Base-by-base conservation (phyloP, 2,329 filamentous ascomycete genomes). In the Cadophora sp. region DNA sequence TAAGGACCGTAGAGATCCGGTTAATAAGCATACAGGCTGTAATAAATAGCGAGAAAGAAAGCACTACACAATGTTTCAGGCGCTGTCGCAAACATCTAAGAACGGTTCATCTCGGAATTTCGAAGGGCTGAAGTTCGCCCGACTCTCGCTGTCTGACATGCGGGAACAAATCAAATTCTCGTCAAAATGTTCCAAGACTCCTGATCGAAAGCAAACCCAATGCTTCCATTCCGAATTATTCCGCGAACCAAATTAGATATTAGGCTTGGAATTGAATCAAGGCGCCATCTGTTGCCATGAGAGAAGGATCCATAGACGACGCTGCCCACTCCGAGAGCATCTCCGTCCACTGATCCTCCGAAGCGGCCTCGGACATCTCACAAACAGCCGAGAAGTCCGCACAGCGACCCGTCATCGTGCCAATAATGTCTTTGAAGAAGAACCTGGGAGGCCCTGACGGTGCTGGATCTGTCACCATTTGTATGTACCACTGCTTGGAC, bases 371-470 rank as follows among this genome's bases (percentile, higher is more conserved):
- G n/a, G 47, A 27, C 45, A 59, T 22, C 48, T 6, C 50, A 33
- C 24, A 51, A 16, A n/a, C 22, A 47, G 24, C 16, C 43, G 45
- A n/a, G 24, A 61, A 71, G 41, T 70, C 66, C 7, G 66, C 47
- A 63, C 67, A 71, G 11, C 59, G 24, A n/a, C 30, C 58, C 27
- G 63, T 64, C 4, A 70, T 61, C n/a, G 47, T 66, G 59, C 64
- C 33, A 71, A 48, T 20, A 69, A 66, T 30, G 65, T 53, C 63
- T 60, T 64, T 39, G 68, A 69, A 18, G 39, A 59, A 36, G 65
- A 65, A n/a, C 58, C 58, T 50, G 55, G 60, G 27, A 86, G 33
- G 22, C 20, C 64, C 43, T 86, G 22, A 65, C 5, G 41, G 43
- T 7, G 47, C 33, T 7, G 65, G 59, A 59, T 69, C 67, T 5